Percentiles rank a stretch among this genome's conserved stretches.
Conservation (phyloP, 352 stramenopile genomes). For the Aphanomyces euteiches region DNA sequence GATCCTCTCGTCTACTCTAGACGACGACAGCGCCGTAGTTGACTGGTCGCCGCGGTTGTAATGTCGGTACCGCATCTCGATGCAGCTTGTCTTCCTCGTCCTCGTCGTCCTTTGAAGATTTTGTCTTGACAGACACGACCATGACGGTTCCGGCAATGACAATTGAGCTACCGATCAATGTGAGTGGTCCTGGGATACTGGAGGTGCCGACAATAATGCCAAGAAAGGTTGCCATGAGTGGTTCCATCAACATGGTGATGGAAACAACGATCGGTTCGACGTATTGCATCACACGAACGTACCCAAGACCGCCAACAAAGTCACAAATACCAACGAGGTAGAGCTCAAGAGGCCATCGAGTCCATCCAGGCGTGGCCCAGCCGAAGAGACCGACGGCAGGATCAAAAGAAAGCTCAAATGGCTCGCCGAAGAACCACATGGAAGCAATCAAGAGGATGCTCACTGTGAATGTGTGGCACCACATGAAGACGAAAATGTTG, state of each 20-base stretch:
- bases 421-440: conserved; percentile 34
- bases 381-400: conserved; percentile 76
- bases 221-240: conserved; percentile 71
- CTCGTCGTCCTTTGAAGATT: conserved; percentile 6
- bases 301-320: conserved; percentile 78
- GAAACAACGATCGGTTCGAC: conserved; percentile 88
- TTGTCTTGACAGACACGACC: conserved; percentile 41
- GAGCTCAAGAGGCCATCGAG: conserved; percentile 58
- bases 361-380: conserved; percentile 53
- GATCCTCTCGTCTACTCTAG: too few relatives aligned
- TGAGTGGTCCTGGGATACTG: conserved; percentile 64
- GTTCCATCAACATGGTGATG: conserved; percentile 86
- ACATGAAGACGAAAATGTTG: conserved; percentile 60
- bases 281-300: conserved; percentile 88
- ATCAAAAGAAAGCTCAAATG: conserved; percentile 65
- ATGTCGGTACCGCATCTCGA: neutral
- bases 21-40: conserved; percentile 16
- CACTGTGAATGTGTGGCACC: conserved; percentile 68
- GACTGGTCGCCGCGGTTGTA: neutral
- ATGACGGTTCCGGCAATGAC: conserved; percentile 64
- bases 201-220: conserved; percentile 69
- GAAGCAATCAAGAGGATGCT: conserved; percentile 60
- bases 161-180: conserved; percentile 53
- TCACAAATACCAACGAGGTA: conserved; percentile 88
- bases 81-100: neutral